Evolutionary conservation across 2,329 filamentous ascomycete genomes (phyloP), one percentile per base, ranked within the genome.

Genomic region (Fusarium nodosum): DNA sequence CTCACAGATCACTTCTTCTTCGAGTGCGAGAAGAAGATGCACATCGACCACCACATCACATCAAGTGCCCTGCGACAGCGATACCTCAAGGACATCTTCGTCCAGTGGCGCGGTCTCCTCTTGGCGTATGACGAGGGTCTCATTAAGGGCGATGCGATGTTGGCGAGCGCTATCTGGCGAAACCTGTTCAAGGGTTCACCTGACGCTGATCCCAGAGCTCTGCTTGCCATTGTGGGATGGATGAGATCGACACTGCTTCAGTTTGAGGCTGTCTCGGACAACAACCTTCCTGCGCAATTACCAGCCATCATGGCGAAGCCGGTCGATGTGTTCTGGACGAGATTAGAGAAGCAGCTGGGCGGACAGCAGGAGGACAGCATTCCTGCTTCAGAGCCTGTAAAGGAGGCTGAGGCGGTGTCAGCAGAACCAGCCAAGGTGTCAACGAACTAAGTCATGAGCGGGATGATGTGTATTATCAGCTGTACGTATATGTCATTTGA

Each of bases 1-100:
- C 86, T 99, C 68, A 88, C 96, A 47, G 94, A 99, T 82, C 94
- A 98, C 80, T 97, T 97, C 85, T 98, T 95, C 84, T 93, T 93
- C 83, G 90, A 92, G 75, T 92, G 92, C 75, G 93, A 97, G 82
- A 90, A 92, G 79, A 88, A 90, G 76, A 95, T 97, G 88, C 91
- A 92, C 66, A 84, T 92, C 66, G 88, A 90, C 77, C 95, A 97
- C 84, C 90, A 90, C 71, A 85, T 91, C 79, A 81, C 82, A 31
- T 87, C 87, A 62, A 83, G 85, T 56, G 83, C 83, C 30, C 82
- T 89, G 70, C 85, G 89, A 39, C 87, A 90, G 78, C 85, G 85
- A 68, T 90, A 90, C 79, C 85, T 91, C 56, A 97, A 97, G 80
- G 95, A 98, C 79, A 86, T 97, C 62, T 98, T 96, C 75, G 85